Percentiles rank a stretch among this genome's conserved stretches.
These are phyloP conservation scores for Populus euphratica DNA, from an alignment of 345 rosid species.

Conservation along the genomic window DNA sequence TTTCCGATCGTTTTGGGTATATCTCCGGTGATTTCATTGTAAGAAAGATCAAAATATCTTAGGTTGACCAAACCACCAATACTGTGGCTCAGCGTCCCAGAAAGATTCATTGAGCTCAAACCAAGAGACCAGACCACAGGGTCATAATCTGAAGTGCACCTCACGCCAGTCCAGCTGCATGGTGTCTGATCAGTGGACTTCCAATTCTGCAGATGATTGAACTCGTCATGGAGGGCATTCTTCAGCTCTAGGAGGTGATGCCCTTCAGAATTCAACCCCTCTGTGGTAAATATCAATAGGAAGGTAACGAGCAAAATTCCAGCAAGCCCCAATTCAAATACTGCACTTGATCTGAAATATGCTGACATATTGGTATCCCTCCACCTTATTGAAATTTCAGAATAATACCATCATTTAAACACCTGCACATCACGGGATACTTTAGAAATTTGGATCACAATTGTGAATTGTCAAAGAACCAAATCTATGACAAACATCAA, in stretches of 20 bases:
- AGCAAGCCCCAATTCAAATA: constrained; percentile 29
- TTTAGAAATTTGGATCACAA: constrained; percentile 9
- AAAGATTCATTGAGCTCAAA: constrained; percentile 49
- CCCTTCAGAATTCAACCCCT: constrained; percentile 30
- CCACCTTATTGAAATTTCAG: constrained; percentile 6
- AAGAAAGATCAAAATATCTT: constrained; percentile 37
- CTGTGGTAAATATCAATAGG: constrained; percentile 11
- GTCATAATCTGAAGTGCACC: constrained; percentile 41
- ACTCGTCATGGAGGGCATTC: constrained; percentile 45
- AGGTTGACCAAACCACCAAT: constrained; percentile 38
- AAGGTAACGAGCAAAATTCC: constrained; percentile 26
- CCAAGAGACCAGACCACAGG: constrained; percentile 44
- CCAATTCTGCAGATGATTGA: constrained; percentile 53
- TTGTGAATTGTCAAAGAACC: constrained; percentile 5
- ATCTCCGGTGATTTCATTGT: constrained; percentile 55
- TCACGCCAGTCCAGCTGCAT: constrained; percentile 64
- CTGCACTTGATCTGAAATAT: constrained; percentile 17
- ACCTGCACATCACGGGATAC: constrained; percentile 20
- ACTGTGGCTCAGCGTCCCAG: constrained; percentile 59
- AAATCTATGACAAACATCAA: not conserved
- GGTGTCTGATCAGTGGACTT: constrained; percentile 50
- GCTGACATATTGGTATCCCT: constrained; percentile 21
- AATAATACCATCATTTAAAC: constrained; percentile 4
- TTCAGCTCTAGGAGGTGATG: constrained; percentile 42
- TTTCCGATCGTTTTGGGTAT: constrained; percentile 40